A percentile compares a stretch with the other conserved stretches of the same genome.
Evolutionary conservation across 495 filamentous ascomycete genomes (phyloP).

Genomic region (Neurospora sp.): DNA sequence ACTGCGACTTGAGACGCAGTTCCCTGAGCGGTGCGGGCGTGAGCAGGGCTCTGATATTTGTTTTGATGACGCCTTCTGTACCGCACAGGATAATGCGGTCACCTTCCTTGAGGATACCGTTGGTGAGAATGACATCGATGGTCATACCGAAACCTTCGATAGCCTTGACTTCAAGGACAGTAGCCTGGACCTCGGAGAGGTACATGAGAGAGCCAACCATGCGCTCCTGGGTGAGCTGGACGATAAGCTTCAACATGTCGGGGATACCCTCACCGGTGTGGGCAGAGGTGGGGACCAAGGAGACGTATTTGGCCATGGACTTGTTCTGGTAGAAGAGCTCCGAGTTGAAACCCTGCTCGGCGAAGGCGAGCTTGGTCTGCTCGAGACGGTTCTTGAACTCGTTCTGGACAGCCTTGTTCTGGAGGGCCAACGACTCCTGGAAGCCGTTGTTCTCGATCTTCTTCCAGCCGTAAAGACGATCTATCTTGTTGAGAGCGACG

Average conservation of each 20-base stretch:
- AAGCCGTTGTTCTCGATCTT: conserved; percentile 98
- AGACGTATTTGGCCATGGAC: conserved; percentile 86
- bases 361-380: conserved; percentile 84
- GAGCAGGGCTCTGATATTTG: conserved; percentile 91
- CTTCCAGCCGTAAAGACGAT: conserved; percentile 98
- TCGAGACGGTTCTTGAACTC: conserved; percentile 89
- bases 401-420: conserved; percentile 88
- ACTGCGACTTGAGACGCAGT: conserved; percentile 80
- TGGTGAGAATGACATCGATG: conserved; percentile 94
- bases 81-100: conserved; percentile 93
- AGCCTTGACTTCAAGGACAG: conserved; percentile 96
- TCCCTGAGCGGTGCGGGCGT: conserved; percentile 94
- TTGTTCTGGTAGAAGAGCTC: conserved; percentile 97
- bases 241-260: conserved; percentile 94
- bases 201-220: conserved; percentile 99
- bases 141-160: conserved; percentile 98
- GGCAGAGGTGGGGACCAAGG: conserved; percentile 90
- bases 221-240: conserved; percentile 86
- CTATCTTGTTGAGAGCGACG: conserved; percentile 98
- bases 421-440: conserved; percentile 76
- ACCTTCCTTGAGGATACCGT: conserved; percentile 90
- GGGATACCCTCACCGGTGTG: conserved; percentile 98
- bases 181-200: conserved; percentile 92
- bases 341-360: conserved; percentile 95
- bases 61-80: conserved; percentile 85